Conservation (phyloP, 192 early-diverging fungal genomes). For the Gryganskiella cystojenkinii region DNA sequence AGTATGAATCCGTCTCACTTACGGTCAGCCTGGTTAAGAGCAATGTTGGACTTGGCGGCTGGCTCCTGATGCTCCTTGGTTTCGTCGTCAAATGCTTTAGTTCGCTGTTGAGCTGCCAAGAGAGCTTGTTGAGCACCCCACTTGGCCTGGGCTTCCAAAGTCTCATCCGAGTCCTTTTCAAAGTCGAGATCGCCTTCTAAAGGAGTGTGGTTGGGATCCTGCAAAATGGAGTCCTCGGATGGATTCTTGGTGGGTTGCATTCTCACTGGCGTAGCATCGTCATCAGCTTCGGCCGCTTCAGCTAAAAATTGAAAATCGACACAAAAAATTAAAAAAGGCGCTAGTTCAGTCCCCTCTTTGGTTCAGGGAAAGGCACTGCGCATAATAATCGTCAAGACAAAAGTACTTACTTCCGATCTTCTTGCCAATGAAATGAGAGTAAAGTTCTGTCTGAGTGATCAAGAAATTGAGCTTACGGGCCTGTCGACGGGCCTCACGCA, state of each 20-base stretch:
- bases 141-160: slow-evolving; percentile 75
- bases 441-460: slow-evolving; percentile 92
- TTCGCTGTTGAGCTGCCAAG: slow-evolving; percentile 71
- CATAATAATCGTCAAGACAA: not conserved
- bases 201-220: slow-evolving; percentile 47
- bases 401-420: slow-evolving; percentile 68
- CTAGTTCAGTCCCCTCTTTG: too few relatives aligned
- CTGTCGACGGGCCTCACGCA: slow-evolving; percentile 83
- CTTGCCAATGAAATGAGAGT: slow-evolving; percentile 90
- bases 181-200: slow-evolving; percentile 47
- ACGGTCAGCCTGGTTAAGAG: slow-evolving; percentile 59
- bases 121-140: slow-evolving; percentile 82
- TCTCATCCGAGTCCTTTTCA: slow-evolving; percentile 72
- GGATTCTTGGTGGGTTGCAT: slow-evolving; percentile 27
- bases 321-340: not conserved
- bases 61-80: slow-evolving; percentile 49
- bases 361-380: too few relatives aligned
- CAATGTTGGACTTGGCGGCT: slow-evolving; percentile 43
- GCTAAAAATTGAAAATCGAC: slow-evolving; percentile 2
- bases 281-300: slow-evolving; percentile 41
- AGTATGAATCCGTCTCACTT: slow-evolving; percentile 13
- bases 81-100: slow-evolving; percentile 76
- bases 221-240: slow-evolving; percentile 17
- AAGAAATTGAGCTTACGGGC: slow-evolving; percentile 92
- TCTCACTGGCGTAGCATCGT: slow-evolving; percentile 29